Evolutionary conservation across 2,329 filamentous ascomycete genomes (phyloP).

Genomic region (Verticillium dahliae): DNA sequence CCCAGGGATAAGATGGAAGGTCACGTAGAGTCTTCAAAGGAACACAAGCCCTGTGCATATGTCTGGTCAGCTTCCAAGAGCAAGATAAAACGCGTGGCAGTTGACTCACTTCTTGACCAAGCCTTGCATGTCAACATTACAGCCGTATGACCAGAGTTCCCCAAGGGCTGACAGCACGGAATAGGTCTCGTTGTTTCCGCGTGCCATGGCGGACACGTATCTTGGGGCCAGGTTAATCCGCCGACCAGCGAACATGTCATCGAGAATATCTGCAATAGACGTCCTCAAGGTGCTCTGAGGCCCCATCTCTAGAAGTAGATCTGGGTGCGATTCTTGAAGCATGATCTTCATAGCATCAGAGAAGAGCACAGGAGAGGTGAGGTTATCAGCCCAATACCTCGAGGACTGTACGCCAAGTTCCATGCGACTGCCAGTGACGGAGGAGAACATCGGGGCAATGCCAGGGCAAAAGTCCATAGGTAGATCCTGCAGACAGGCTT

Average conservation of each 20-base stretch:
- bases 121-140: conserved; percentile 21
- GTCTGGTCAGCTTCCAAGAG: background rate
- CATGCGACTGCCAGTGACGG: conserved; percentile 24
- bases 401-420: background rate
- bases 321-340: conserved; percentile 21
- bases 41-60: conserved; percentile 1
- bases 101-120: conserved; percentile 15
- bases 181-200: conserved; percentile 13
- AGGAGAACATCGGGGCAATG: conserved; percentile 29
- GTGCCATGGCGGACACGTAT: conserved; percentile 20
- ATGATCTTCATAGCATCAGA: conserved; percentile 29
- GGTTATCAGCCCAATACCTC: conserved; percentile 39
- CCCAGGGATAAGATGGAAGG: conserved; percentile 48
- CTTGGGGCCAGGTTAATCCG: background rate
- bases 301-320: conserved; percentile 33
- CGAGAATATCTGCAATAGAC: conserved; percentile 28
- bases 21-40: conserved; percentile 25
- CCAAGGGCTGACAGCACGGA: conserved; percentile 25
- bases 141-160: conserved; percentile 29
- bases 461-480: background rate
- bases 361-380: conserved; percentile 38
- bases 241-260: conserved; percentile 1
- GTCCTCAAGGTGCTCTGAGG: conserved; percentile 29
- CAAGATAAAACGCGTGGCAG: background rate
- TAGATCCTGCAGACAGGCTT: conserved; percentile 17